Evolutionary conservation across 768 basidiomycete species (phyloP).

Genomic region (Rubroboletus pulcherrimus): DNA sequence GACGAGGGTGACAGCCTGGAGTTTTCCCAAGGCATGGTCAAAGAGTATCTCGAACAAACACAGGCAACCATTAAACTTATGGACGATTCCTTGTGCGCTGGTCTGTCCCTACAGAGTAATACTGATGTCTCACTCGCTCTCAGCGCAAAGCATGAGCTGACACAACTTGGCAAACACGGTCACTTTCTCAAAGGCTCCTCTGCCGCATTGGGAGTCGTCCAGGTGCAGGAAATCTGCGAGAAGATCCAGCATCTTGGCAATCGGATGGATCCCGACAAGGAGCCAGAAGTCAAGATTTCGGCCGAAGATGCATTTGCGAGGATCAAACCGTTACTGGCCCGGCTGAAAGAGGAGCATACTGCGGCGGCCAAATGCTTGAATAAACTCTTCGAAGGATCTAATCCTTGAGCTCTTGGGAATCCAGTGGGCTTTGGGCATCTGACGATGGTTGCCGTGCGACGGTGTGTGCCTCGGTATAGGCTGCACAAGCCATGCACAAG

Average conservation of each 20-base stretch:
- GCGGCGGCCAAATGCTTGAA: constrained; percentile 68
- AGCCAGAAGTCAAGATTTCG: constrained; percentile 40
- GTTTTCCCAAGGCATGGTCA: constrained; percentile 77
- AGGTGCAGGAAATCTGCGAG: constrained; percentile 84
- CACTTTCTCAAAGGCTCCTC: constrained; percentile 98
- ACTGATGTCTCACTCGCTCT: constrained; percentile 11
- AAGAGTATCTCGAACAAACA: constrained; percentile 81
- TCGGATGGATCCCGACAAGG: constrained; percentile 50
- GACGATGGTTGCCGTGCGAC: constrained; percentile 12
- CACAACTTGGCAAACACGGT: constrained; percentile 66
- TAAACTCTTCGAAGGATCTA: constrained; percentile 26
- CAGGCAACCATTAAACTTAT: constrained; percentile 71
- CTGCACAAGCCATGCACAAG: constrained; percentile 5
- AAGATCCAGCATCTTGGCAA: constrained; percentile 87
- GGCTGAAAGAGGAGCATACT: constrained; percentile 64
- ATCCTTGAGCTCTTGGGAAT: constrained; percentile 1
- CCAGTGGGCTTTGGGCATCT: constrained; percentile 1
- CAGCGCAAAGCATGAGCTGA: constrained; percentile 59
- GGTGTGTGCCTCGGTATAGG: constrained; percentile 6
- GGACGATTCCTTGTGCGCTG: constrained; percentile 72
- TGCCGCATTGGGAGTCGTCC: constrained; percentile 81
- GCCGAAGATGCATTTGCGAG: constrained; percentile 49
- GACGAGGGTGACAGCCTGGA: constrained; percentile 78
- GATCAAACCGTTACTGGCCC: constrained; percentile 54
- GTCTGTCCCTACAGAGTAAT: constrained; percentile 10